A percentile compares a stretch with the other conserved stretches of the same genome.
phyloP scores from a whole-genome alignment of 2,329 filamentous ascomycete genomes.

The Truncatella angustata region DNA sequence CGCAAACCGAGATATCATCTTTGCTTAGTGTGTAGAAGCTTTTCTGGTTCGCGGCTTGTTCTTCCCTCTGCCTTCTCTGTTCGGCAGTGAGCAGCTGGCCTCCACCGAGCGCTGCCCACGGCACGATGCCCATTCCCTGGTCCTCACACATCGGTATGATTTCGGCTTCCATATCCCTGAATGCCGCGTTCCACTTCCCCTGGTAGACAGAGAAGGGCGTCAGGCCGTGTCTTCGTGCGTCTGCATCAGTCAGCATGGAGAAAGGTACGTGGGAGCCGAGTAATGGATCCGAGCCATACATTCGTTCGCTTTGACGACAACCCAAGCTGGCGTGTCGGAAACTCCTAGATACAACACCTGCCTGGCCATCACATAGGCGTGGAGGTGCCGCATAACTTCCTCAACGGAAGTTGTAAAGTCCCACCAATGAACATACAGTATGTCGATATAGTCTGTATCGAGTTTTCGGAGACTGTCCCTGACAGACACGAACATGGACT shows the following conservation, averaged over 20 bases:
- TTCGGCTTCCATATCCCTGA: slow-evolving; percentile 57
- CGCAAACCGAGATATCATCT: no score
- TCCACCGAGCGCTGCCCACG: neutral
- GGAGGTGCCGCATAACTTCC: slow-evolving; percentile 20
- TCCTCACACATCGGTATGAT: slow-evolving; percentile 53
- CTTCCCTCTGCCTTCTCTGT: neutral
- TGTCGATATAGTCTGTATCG: slow-evolving; percentile 55
- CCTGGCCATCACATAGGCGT: slow-evolving; percentile 14
- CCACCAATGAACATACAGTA: slow-evolving; percentile 14
- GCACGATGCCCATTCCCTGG: neutral
- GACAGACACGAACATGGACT: slow-evolving; percentile 53
- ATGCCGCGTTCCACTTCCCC: slow-evolving; percentile 53
- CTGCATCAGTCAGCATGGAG: no score
- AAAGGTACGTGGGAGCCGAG: no score
- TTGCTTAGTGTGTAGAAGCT: no score
- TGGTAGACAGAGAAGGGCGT: slow-evolving; percentile 60
- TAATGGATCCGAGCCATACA: no score
- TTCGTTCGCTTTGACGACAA: slow-evolving; percentile 25
- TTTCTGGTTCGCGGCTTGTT: neutral
- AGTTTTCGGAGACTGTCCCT: slow-evolving; percentile 54
- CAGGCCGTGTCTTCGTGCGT: slow-evolving; percentile 54
- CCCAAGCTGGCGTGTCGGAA: slow-evolving; percentile 39
- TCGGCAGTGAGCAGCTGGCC: neutral
- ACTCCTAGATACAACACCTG: slow-evolving; percentile 19
- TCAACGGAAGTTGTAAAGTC: slow-evolving; percentile 18